Evolutionary conservation across 1,284 basidiomycete species (phyloP).

Genomic region (Sporisorium exsertum): DNA sequence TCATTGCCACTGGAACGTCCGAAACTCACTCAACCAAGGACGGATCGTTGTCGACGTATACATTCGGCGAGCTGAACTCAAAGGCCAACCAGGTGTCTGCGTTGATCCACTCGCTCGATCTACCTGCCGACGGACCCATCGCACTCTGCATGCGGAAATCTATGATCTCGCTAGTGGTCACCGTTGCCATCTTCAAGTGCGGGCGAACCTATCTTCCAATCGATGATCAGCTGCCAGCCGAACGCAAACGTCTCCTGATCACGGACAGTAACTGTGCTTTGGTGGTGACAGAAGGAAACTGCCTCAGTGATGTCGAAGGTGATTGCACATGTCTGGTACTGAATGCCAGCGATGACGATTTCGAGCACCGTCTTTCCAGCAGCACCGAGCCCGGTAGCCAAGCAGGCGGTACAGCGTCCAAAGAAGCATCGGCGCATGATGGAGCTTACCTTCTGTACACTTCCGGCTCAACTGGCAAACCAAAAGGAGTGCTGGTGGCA

Average conservation of each 20-base stretch:
- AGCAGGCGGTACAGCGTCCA: background rate
- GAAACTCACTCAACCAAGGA: constrained; percentile 2
- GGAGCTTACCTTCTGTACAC: constrained; percentile 74
- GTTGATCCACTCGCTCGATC: constrained; percentile 70
- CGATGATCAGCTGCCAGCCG: constrained; percentile 73
- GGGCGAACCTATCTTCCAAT: constrained; percentile 75
- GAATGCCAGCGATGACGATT: background rate
- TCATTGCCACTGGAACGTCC: constrained; percentile 2
- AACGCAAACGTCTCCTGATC: constrained; percentile 73
- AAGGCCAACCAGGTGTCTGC: constrained; percentile 72
- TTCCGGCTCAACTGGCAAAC: constrained; percentile 73
- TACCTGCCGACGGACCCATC: constrained; percentile 71
- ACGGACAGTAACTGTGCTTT: constrained; percentile 72
- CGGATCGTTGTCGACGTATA: background rate
- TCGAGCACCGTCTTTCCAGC: constrained; percentile 4
- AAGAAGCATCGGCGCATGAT: background rate
- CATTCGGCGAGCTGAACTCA: constrained; percentile 69
- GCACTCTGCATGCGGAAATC: constrained; percentile 73
- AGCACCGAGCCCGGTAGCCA: background rate
- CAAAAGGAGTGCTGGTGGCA: constrained; percentile 73
- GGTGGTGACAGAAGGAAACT: constrained; percentile 18
- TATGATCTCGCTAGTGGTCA: constrained; percentile 71
- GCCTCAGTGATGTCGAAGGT: constrained; percentile 7
- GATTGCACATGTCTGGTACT: constrained; percentile 10
- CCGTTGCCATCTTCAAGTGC: constrained; percentile 73